Evolutionary conservation across 345 rosid species (phyloP).

Genomic region (Ailanthus altissimus): DNA sequence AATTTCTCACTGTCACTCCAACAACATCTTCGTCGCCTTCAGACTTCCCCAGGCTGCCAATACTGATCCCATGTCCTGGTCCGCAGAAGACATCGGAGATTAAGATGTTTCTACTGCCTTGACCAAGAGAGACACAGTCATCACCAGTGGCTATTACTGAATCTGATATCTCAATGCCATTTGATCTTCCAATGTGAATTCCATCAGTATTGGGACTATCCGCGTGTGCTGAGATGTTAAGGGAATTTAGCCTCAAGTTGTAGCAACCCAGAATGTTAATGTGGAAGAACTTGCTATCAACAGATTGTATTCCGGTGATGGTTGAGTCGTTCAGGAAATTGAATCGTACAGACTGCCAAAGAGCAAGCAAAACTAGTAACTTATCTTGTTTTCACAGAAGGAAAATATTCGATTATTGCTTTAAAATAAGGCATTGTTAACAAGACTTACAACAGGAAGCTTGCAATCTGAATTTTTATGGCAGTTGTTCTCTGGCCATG

Average conservation of each 20-base stretch:
- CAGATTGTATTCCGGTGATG: conserved; percentile 21
- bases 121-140: conserved; percentile 35
- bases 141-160: conserved; percentile 33
- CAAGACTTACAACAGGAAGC: conserved; percentile 16
- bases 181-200: conserved; percentile 28
- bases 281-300: conserved; percentile 29
- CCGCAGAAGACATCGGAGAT: conserved; percentile 28
- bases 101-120: conserved; percentile 20
- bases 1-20: conserved; percentile 1
- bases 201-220: conserved; percentile 35
- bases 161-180: conserved; percentile 17
- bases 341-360: conserved; percentile 30
- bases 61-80: conserved; percentile 37
- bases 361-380: background rate
- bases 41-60: background rate
- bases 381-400: too few relatives aligned
- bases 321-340: conserved; percentile 18
- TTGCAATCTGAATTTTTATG: conserved; percentile 9
- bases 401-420: background rate
- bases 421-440: background rate
- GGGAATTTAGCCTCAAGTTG: conserved; percentile 14
- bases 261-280: conserved; percentile 27
- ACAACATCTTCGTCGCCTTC: background rate
- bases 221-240: conserved; percentile 20
- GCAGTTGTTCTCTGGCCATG: conserved; percentile 11